Percentiles rank a stretch among this genome's conserved stretches.
phyloP scores from a whole-genome alignment of 1,284 basidiomycete species.

The Microbotryum lychnidis-dioicae region DNA sequence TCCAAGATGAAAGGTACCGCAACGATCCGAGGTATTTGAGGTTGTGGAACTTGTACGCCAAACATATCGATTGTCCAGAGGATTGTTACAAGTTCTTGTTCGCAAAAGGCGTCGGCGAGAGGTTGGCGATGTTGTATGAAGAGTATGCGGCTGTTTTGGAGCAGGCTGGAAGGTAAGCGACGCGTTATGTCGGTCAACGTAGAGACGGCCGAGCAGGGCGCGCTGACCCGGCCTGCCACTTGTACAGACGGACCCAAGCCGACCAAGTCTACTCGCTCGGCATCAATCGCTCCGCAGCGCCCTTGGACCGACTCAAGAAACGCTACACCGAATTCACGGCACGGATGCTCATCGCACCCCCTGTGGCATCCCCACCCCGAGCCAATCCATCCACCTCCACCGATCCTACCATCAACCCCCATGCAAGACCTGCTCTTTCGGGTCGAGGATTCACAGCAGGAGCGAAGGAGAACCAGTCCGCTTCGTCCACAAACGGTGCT shows the following conservation, averaged over 20 bases:
- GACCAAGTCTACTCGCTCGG: conserved; percentile 76
- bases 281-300: conserved; percentile 70
- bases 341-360: conserved; percentile 48
- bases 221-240: background rate
- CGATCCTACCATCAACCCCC: background rate
- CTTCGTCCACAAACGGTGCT: conserved; percentile 37
- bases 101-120: conserved; percentile 67
- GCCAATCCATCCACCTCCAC: conserved; percentile 3
- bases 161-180: conserved; percentile 57
- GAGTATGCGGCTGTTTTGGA: conserved; percentile 74
- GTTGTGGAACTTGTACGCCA: conserved; percentile 75
- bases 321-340: conserved; percentile 77
- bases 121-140: conserved; percentile 71
- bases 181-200: no score
- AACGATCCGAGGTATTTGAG: conserved; percentile 82
- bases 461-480: background rate
- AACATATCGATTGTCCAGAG: conserved; percentile 48
- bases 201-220: background rate
- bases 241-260: conserved; percentile 59
- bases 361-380: conserved; percentile 31
- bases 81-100: conserved; percentile 69
- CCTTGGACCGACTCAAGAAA: conserved; percentile 74
- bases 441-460: background rate
- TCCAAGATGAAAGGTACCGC: conserved; percentile 67
- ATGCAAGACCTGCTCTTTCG: conserved; percentile 11